A percentile compares a stretch with the other conserved stretches of the same genome.
Evolutionary conservation across 1,284 basidiomycete genomes (phyloP).

Genomic region (Rugosomyces carneus): DNA sequence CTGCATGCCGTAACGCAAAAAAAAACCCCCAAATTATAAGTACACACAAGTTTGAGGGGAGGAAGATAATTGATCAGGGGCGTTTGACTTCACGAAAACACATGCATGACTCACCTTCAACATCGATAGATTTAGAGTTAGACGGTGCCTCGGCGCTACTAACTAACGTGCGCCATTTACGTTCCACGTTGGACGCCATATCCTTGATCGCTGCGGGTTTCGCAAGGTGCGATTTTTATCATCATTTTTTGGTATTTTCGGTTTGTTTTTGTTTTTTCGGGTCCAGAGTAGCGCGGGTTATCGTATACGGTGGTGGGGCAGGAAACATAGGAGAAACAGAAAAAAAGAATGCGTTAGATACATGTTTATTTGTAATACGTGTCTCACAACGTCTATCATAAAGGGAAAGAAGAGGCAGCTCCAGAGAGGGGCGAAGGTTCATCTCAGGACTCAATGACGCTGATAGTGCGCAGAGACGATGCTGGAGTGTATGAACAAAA

Average conservation of each 20-base stretch:
- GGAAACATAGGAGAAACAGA: conserved; percentile 30
- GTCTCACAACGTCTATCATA: conserved; percentile 24
- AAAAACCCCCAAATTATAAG: no score
- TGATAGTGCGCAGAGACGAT: conserved; percentile 22
- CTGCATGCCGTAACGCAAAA: conserved; percentile 27
- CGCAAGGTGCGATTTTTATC: neutral
- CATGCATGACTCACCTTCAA: conserved; percentile 67
- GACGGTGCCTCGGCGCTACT: conserved; percentile 25
- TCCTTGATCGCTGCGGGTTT: conserved; percentile 77
- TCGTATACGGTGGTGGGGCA: no score
- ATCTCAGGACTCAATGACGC: conserved; percentile 15
- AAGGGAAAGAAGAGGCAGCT: conserved; percentile 2
- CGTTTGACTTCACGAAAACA: conserved; percentile 16
- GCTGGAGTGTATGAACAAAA: conserved; percentile 13
- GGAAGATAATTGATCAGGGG: conserved; percentile 8
- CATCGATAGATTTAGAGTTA: conserved; percentile 39
- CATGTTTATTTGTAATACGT: conserved; percentile 40
- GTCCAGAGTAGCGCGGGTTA: no score
- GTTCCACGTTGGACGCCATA: conserved; percentile 80
- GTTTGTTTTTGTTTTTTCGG: neutral
- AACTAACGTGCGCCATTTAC: conserved; percentile 67
- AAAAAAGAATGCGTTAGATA: conserved; percentile 59
- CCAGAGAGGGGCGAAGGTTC: neutral
- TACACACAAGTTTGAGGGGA: no score
- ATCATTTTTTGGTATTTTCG: neutral